phyloP scores from a whole-genome alignment of 208 protist species.

The Crithidia sp. region DNA sequence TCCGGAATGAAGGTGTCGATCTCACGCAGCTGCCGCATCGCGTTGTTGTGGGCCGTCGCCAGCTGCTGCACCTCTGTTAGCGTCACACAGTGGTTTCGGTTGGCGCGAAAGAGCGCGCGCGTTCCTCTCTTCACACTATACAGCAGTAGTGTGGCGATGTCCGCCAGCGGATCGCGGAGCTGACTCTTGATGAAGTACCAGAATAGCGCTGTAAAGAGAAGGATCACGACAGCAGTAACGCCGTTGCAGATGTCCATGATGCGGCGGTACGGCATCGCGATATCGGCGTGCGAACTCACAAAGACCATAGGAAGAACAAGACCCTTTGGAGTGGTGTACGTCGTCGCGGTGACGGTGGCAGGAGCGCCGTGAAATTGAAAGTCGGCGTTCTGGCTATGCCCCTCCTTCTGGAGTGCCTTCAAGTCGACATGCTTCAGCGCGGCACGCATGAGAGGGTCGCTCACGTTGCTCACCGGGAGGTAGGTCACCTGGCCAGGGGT shows the following conservation, averaged over 20 bases:
- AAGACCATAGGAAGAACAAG: conserved; percentile 13
- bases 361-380: conserved; percentile 9
- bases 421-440: conserved; percentile 40
- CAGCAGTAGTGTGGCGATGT: conserved; percentile 2
- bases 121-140: not conserved
- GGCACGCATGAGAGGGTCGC: conserved; percentile 39
- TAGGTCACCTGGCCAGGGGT: not conserved
- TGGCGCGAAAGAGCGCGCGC: not conserved
- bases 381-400: conserved; percentile 1
- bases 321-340: not conserved
- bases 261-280: conserved; percentile 9
- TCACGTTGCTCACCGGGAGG: conserved; percentile 26
- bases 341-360: not conserved
- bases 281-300: conserved; percentile 9
- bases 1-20: conserved; percentile 26
- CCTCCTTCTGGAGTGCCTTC: conserved; percentile 2
- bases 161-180: conserved; percentile 7
- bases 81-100: not conserved
- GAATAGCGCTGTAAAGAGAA: conserved; percentile 10
- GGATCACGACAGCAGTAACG: conserved; percentile 7
- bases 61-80: conserved; percentile 15
- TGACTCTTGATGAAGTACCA: conserved; percentile 10
- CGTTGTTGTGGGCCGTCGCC: conserved; percentile 12
- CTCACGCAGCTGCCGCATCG: conserved; percentile 21
- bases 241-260: conserved; percentile 21